Base-by-base conservation (phyloP, 1,284 basidiomycete genomes). In the Inonotus hispidus region DNA sequence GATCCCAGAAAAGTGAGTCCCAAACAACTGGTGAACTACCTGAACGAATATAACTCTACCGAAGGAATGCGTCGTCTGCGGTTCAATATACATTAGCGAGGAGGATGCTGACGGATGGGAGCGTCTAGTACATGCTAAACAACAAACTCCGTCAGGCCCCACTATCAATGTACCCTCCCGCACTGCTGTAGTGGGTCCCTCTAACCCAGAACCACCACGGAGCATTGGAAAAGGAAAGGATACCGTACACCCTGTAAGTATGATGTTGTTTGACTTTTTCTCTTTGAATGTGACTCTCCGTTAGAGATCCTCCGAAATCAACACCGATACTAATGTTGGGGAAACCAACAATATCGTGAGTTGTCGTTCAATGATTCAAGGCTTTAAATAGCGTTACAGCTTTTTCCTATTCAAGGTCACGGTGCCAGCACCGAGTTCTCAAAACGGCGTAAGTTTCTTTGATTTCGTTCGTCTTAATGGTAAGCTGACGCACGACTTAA, bases 51-150 rank as follows among this genome's bases (percentile, higher is more conserved):
- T 21, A 38, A 47, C 39, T 13, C 29, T 47, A 5, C n/a, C 21
- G 37, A 29, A 92, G 90, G 88, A 91, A 76, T 92, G 90, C 66
- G 90, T 92, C 25, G 79, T 88, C 59, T 92, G 90, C 69, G 79
- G 80, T 23, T 78, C 73, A 27, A 73, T 83, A 23, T 92, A 89
- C 70, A 67, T 82, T 25, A 77, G 79, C 27, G 81, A 85, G 67
- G 68, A 71, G 19, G 82, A 83, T 66, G 73, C 73, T 62, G 73
- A 76, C 61, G 84, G 82, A 46, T 74, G 77, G 66, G 79, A 81
- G 63, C 75, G 69, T 21, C 73, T 88, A 29, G 71, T 82, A 35
- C 72, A 74, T 27, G 65, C 74, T 25, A 68, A 67, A 29, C 41
- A 41, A n/a, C 50, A n/a, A 19, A 49, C 29, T 27, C 6, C 54